Conservation (phyloP, 345 rosid genomes). For the Populus deltoides region DNA sequence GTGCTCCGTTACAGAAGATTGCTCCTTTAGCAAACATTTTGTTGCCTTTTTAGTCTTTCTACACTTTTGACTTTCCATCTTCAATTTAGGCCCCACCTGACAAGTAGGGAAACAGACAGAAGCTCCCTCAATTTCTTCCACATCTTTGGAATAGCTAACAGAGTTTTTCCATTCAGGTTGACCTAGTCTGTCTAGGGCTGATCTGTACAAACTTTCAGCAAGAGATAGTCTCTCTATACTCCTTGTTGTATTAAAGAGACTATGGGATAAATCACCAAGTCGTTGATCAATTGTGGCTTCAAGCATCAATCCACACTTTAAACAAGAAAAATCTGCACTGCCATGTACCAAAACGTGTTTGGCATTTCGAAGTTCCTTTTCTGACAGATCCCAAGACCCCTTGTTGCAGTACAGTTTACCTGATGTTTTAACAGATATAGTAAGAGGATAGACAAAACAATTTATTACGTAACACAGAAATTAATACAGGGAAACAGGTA, state of each 20-base stretch:
- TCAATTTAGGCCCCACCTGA: conserved; percentile 24
- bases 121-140: conserved; percentile 23
- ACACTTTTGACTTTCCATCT: conserved; percentile 40
- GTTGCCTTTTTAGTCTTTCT: conserved; percentile 39
- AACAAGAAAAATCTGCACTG: conserved; percentile 42
- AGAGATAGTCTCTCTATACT: conserved; percentile 39
- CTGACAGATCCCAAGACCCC: conserved; percentile 57
- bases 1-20: conserved; percentile 33
- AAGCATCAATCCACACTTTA: conserved; percentile 60
- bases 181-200: conserved; percentile 60
- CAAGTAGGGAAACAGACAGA: conserved; percentile 1
- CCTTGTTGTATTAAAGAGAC: conserved; percentile 23
- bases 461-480: conserved; percentile 11
- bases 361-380: conserved; percentile 62
- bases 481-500: background rate
- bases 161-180: conserved; percentile 57
- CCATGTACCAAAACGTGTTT: conserved; percentile 44
- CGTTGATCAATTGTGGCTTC: conserved; percentile 61
- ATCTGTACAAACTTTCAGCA: conserved; percentile 59
- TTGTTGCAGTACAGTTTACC: conserved; percentile 72
- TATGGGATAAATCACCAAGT: conserved; percentile 66
- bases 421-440: conserved; percentile 19
- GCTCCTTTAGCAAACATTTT: conserved; percentile 41
- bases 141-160: conserved; percentile 34
- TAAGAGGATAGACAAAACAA: conserved; percentile 10